A percentile compares a stretch with the other conserved stretches of the same genome.
These are phyloP conservation scores for Xylaria polymorpha DNA, from an alignment of 2,329 filamentous ascomycete species.

Conservation along the genomic window DNA sequence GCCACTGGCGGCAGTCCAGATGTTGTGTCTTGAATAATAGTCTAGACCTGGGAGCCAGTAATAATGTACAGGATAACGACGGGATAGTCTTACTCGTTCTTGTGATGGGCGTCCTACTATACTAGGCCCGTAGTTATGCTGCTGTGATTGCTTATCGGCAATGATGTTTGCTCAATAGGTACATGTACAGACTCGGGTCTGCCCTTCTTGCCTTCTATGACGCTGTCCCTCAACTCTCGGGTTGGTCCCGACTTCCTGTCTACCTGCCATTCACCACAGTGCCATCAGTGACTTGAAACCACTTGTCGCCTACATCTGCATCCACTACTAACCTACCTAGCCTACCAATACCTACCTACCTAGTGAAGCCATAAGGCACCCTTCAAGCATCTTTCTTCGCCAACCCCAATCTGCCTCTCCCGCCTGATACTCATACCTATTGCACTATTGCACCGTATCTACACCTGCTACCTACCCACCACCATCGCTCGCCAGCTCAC, in stretches of 20 bases:
- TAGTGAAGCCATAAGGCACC: background rate
- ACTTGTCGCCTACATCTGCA: background rate
- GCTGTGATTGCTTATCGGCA: conserved; percentile 17
- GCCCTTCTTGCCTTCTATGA: conserved; percentile 11
- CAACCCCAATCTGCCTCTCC: background rate
- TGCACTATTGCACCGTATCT: conserved; percentile 18
- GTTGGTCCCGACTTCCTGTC: conserved; percentile 29
- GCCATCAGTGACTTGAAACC: conserved; percentile 21
- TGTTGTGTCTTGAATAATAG: background rate
- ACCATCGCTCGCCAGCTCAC: background rate
- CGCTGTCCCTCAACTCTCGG: background rate
- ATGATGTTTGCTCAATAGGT: background rate
- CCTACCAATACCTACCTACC: background rate
- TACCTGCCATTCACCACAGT: conserved; percentile 12
- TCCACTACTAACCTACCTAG: no score
- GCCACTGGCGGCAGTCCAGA: background rate
- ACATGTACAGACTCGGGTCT: background rate
- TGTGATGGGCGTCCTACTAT: background rate
- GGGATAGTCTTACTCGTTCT: background rate
- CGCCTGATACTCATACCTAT: conserved; percentile 17
- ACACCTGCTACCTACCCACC: conserved; percentile 2
- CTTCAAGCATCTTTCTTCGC: background rate
- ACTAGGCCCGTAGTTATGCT: background rate
- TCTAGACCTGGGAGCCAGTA: background rate
- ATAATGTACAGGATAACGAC: background rate